A percentile compares a stretch with the other conserved stretches of the same genome.
These are phyloP conservation scores for Solanum tacnaense DNA, from an alignment of 257 asterid species.

Conservation along the genomic window DNA sequence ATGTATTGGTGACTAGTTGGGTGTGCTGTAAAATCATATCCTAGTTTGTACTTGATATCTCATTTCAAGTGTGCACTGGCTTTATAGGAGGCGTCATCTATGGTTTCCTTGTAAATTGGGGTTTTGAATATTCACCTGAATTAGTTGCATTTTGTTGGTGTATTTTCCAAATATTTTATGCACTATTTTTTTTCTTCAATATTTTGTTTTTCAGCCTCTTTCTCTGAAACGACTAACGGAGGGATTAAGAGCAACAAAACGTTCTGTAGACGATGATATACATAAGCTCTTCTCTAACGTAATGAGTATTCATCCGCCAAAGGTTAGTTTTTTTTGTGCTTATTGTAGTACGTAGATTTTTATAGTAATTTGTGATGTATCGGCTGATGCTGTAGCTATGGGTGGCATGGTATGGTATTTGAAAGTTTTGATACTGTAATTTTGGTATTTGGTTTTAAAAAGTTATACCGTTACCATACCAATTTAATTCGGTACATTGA, in stretches of 20 bases:
- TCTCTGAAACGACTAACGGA: conserved; percentile 73
- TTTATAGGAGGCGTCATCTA: neutral
- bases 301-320: conserved; percentile 59
- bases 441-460: too few species aligned
- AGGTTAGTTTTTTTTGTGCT: conserved; percentile 33
- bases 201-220: conserved; percentile 58
- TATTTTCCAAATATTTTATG: neutral
- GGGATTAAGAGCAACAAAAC: conserved; percentile 55
- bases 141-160: neutral
- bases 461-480: too few species aligned
- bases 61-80: neutral
- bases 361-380: neutral
- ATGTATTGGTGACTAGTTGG: neutral
- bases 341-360: neutral
- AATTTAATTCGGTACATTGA: too few species aligned
- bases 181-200: neutral
- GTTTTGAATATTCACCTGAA: neutral
- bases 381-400: neutral
- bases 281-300: conserved; percentile 68
- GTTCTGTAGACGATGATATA: conserved; percentile 54
- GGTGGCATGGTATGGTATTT: too few species aligned
- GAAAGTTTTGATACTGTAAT: too few species aligned
- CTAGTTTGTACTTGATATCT: neutral
- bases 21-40: neutral
- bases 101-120: neutral